These are phyloP conservation scores for Cardiosporidium cionae DNA, from an alignment of 169 alveolate species.

Conservation along the genomic window DNA sequence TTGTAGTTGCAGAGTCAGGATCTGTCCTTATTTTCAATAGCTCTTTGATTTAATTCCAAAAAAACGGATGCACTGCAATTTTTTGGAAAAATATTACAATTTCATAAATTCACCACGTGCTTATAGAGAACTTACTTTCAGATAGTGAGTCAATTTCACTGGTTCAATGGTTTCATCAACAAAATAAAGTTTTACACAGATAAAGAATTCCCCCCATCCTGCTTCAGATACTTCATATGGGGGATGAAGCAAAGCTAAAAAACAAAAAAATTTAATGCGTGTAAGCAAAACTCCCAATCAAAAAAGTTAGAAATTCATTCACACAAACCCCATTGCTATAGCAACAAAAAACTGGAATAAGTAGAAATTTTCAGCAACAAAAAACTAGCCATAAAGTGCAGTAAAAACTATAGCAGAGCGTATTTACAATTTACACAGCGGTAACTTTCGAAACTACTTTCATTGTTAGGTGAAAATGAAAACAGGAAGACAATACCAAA, in stretches of 20 bases:
- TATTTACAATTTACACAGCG: too few relatives aligned
- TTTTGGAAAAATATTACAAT: neutral
- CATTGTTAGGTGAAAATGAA: neutral
- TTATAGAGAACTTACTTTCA: conserved; percentile 21
- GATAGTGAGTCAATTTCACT: conserved; percentile 59
- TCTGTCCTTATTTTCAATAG: neutral
- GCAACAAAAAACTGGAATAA: neutral
- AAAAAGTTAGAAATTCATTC: neutral
- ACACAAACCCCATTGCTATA: neutral
- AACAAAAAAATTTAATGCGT: neutral
- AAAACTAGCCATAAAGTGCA: too few relatives aligned
- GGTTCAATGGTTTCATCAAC: conserved; percentile 70
- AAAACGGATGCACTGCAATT: neutral
- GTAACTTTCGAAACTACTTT: neutral
- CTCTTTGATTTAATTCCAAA: neutral
- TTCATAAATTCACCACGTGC: neutral
- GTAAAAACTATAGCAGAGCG: too few relatives aligned
- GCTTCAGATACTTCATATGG: conserved; percentile 76
- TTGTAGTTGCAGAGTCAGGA: neutral
- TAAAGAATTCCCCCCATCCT: conserved; percentile 88
- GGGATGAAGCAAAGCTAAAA: conserved; percentile 47
- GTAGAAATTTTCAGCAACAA: too few relatives aligned
- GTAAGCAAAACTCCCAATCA: neutral
- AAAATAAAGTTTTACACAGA: conserved; percentile 59
- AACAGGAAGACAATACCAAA: neutral